These are phyloP conservation scores for Blastocystis sp. DNA, from an alignment of 352 stramenopile species.

Conservation along the genomic window DNA sequence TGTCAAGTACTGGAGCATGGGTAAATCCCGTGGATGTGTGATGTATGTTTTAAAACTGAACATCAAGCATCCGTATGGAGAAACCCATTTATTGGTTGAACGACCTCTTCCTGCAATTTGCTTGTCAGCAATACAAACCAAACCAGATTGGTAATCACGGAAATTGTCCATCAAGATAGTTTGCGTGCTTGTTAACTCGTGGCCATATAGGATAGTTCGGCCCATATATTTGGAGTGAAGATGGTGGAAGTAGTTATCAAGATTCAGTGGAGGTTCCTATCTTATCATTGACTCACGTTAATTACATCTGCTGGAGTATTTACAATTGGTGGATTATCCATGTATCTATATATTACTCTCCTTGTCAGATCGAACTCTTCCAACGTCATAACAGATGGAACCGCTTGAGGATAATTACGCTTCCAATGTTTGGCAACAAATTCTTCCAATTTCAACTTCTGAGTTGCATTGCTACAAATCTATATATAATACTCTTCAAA, in stretches of 20 bases:
- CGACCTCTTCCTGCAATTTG: slow-evolving; percentile 67
- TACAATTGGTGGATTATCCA: neutral
- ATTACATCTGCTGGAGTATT: slow-evolving; percentile 5
- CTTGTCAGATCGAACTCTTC: neutral
- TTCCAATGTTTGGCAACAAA: neutral
- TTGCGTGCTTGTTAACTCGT: slow-evolving; percentile 47
- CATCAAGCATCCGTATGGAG: slow-evolving; percentile 78
- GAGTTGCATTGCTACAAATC: slow-evolving; percentile 1
- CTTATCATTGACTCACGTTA: neutral
- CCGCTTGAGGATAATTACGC: neutral
- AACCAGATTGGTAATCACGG: neutral
- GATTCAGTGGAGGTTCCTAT: slow-evolving; percentile 16
- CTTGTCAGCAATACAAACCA: slow-evolving; percentile 29
- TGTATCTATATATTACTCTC: neutral
- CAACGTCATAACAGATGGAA: neutral
- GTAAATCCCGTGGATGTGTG: slow-evolving; percentile 73
- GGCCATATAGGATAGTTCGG: slow-evolving; percentile 40
- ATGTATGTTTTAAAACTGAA: slow-evolving; percentile 80
- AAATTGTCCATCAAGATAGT: slow-evolving; percentile 49
- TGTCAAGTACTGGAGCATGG: slow-evolving; percentile 81
- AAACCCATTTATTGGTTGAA: slow-evolving; percentile 77
- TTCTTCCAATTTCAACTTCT: neutral
- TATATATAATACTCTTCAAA: neutral
- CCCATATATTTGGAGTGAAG: slow-evolving; percentile 11
- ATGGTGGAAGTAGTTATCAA: slow-evolving; percentile 17